These are phyloP conservation scores for Phytophthora capsici DNA, from an alignment of 352 stramenopile species.

Conservation along the genomic window DNA sequence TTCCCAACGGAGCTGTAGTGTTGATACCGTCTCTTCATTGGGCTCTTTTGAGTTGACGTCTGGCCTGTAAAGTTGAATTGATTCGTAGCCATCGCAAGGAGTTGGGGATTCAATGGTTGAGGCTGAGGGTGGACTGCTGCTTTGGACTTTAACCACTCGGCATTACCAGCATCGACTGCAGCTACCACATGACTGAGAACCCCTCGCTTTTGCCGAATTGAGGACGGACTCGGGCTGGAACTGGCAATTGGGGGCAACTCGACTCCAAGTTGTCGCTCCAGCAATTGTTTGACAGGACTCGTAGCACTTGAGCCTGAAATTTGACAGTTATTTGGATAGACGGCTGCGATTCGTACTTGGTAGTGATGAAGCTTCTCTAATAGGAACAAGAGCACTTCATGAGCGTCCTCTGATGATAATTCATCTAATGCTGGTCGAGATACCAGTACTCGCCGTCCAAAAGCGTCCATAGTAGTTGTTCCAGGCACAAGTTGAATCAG, in stretches of 20 bases:
- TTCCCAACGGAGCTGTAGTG: constrained; percentile 15
- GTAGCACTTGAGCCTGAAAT: background rate
- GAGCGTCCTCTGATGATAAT: constrained; percentile 51
- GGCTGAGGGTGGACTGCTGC: constrained; percentile 1
- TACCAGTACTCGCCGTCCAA: constrained; percentile 36
- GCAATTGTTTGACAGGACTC: constrained; percentile 27
- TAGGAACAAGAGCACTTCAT: constrained; percentile 57
- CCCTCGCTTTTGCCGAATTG: constrained; percentile 55
- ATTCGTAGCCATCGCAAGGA: constrained; percentile 49
- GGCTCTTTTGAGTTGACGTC: constrained; percentile 21
- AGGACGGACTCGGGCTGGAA: constrained; percentile 31
- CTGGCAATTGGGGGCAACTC: constrained; percentile 58
- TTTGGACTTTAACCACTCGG: constrained; percentile 24
- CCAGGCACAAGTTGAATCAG: constrained; percentile 24
- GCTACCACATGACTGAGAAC: constrained; percentile 50
- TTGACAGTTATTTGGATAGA: constrained; percentile 32
- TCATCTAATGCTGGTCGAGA: constrained; percentile 54
- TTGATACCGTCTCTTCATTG: constrained; percentile 23
- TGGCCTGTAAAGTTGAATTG: constrained; percentile 49
- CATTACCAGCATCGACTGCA: constrained; percentile 30
- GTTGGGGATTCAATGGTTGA: constrained; percentile 21
- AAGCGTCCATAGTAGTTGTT: constrained; percentile 47
- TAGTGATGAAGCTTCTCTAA: constrained; percentile 72
- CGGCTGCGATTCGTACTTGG: constrained; percentile 55
- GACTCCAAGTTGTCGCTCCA: constrained; percentile 61